Evolutionary conservation across 768 basidiomycete species (phyloP).

Genomic region (Termitomyces sp.): DNA sequence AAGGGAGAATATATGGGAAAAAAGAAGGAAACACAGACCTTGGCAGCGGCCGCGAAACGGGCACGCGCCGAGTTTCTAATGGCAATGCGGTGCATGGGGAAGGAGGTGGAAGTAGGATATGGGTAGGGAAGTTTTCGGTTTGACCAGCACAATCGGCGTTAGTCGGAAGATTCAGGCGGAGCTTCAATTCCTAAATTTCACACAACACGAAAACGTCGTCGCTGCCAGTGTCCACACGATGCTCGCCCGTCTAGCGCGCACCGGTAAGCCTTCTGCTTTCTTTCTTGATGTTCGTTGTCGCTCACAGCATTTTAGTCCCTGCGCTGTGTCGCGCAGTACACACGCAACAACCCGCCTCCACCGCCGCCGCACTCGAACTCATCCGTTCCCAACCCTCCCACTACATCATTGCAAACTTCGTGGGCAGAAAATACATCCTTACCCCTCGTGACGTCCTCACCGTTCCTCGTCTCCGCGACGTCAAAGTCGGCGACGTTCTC

Average conservation of each 20-base stretch:
- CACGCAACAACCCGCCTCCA: slow-evolving; percentile 30
- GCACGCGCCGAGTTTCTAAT: slow-evolving; percentile 81
- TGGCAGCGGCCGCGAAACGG: slow-evolving; percentile 64
- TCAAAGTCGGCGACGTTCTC: slow-evolving; percentile 82
- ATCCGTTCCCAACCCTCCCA: slow-evolving; percentile 90
- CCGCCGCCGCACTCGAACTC: slow-evolving; percentile 68
- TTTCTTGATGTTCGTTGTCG: neutral
- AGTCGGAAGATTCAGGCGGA: slow-evolving; percentile 47
- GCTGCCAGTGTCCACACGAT: slow-evolving; percentile 17
- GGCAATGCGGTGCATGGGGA: slow-evolving; percentile 79
- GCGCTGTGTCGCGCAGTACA: slow-evolving; percentile 22
- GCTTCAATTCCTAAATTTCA: slow-evolving; percentile 27
- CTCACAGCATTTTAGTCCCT: slow-evolving; percentile 11
- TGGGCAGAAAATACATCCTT: slow-evolving; percentile 85
- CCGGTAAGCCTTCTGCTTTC: slow-evolving; percentile 23
- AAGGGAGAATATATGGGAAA: slow-evolving; percentile 18
- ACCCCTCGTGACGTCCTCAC: slow-evolving; percentile 91
- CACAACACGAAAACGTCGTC: slow-evolving; percentile 14
- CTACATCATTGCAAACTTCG: slow-evolving; percentile 88
- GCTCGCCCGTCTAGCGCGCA: slow-evolving; percentile 27
- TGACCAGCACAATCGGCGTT: slow-evolving; percentile 36
- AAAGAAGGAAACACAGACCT: slow-evolving; percentile 41
- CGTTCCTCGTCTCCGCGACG: slow-evolving; percentile 84
- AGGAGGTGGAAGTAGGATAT: slow-evolving; percentile 45
- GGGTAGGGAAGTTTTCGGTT: slow-evolving; percentile 45